Conservation (phyloP, 116 monocot species). For the Thalassia testudinum region DNA sequence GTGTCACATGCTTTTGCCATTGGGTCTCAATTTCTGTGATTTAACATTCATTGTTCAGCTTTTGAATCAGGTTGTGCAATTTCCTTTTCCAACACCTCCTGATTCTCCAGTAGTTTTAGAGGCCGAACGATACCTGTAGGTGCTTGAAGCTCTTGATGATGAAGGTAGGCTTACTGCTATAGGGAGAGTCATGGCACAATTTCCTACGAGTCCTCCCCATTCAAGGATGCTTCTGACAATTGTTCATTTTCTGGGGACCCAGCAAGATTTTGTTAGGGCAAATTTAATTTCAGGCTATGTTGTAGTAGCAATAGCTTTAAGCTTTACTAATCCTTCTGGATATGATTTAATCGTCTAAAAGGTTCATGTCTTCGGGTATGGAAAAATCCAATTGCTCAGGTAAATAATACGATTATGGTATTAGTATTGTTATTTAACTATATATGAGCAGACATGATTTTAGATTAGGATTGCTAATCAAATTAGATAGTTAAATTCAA, state of each 20-base stretch:
- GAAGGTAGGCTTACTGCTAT: no score
- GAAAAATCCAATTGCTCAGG: no score
- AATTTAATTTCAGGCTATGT: slow-evolving; percentile 66
- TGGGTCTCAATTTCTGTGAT: background rate
- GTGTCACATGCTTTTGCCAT: background rate
- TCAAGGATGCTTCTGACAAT: slow-evolving; percentile 81
- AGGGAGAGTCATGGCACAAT: slow-evolving; percentile 78
- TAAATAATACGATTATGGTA: no score
- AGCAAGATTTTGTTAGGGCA: slow-evolving; percentile 29
- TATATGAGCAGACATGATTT: no score
- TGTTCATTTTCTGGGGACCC: slow-evolving; percentile 47
- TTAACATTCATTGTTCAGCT: no score
- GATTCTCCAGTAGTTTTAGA: slow-evolving; percentile 43
- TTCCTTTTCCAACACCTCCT: slow-evolving; percentile 95
- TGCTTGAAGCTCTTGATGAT: no score
- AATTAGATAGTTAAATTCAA: no score
- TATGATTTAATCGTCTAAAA: no score
- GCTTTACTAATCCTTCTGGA: no score
- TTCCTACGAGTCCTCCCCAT: slow-evolving; percentile 89
- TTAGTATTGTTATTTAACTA: no score
- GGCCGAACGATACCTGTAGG: slow-evolving; percentile 75
- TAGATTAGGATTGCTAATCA: no score
- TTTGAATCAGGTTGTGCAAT: slow-evolving; percentile 64
- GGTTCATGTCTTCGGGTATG: no score
- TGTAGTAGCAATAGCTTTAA: slow-evolving; percentile 58